Evolutionary conservation across 352 stramenopile species (phyloP).

Genomic region (Phytophthora pluvialis): DNA sequence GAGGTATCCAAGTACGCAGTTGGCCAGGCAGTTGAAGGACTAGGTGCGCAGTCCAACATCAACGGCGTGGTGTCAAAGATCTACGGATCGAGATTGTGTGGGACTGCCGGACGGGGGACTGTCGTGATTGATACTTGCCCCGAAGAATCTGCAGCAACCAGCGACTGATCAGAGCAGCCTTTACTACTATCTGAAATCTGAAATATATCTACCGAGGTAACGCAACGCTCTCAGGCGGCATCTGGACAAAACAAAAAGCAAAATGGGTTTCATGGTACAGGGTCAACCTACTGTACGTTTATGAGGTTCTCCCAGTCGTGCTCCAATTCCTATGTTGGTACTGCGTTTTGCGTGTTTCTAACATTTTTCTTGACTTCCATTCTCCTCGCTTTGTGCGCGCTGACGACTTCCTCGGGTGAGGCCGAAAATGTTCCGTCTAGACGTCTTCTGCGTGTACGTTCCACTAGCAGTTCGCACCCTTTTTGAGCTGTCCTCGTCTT

Average conservation of each 20-base stretch:
- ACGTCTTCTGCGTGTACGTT: constrained; percentile 31
- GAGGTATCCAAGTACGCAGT: constrained; percentile 82
- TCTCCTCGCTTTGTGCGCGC: constrained; percentile 36
- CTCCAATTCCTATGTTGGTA: constrained; percentile 33
- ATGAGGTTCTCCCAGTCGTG: constrained; percentile 3
- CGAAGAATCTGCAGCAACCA: constrained; percentile 18
- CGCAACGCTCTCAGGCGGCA: not conserved
- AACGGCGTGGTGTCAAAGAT: constrained; percentile 71
- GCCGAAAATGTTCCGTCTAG: constrained; percentile 36
- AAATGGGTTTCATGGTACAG: constrained; percentile 12
- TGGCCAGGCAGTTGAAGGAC: constrained; percentile 57
- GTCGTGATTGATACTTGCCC: constrained; percentile 76
- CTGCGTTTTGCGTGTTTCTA: constrained; percentile 5
- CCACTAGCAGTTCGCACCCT: constrained; percentile 35
- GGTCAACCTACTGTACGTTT: constrained; percentile 8
- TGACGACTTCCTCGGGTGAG: constrained; percentile 30
- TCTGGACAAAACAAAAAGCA: constrained; percentile 2
- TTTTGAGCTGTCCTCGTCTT: constrained; percentile 21
- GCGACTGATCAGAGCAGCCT: not conserved
- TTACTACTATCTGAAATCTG: not conserved
- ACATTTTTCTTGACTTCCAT: constrained; percentile 24
- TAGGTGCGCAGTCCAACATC: constrained; percentile 61
- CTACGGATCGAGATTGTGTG: constrained; percentile 73
- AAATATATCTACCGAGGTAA: constrained; percentile 3
- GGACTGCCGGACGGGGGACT: constrained; percentile 64